Evolutionary conservation across 148 eudicot genomes (phyloP).

Genomic region (Diospyros lotus): DNA sequence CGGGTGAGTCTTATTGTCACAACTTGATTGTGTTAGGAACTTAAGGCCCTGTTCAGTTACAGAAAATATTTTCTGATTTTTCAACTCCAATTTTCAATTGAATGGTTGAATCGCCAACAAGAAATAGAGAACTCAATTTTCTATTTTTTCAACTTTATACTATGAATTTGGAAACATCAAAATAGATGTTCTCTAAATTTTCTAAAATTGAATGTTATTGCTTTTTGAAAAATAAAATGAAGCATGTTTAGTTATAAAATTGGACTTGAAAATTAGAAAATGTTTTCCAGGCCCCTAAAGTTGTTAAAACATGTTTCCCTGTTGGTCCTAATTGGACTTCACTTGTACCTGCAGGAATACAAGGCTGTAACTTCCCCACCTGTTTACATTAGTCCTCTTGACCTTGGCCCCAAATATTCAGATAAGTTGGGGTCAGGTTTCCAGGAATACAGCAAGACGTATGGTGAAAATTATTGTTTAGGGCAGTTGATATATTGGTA

Average conservation of each 20-base stretch:
- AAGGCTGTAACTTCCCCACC: slow-evolving; percentile 71
- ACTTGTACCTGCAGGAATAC: slow-evolving; percentile 60
- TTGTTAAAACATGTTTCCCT: not conserved
- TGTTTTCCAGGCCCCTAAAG: not conserved
- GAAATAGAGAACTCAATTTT: too few relatives aligned
- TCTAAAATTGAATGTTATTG: too few relatives aligned
- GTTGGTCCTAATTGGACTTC: not conserved
- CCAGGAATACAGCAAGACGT: slow-evolving; percentile 81
- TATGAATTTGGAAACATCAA: too few relatives aligned
- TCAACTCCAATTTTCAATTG: too few relatives aligned
- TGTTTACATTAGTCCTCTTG: slow-evolving; percentile 89
- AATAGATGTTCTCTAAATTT: too few relatives aligned
- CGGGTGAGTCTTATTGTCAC: slow-evolving; percentile 43
- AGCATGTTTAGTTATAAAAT: too few relatives aligned
- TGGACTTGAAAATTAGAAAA: too few relatives aligned
- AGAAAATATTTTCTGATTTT: too few relatives aligned
- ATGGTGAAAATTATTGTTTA: slow-evolving; percentile 85
- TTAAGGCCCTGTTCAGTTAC: too few relatives aligned
- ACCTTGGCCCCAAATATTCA: slow-evolving; percentile 88
- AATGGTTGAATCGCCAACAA: too few relatives aligned
- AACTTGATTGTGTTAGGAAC: not conserved
- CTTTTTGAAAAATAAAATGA: too few relatives aligned
- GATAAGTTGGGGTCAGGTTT: slow-evolving; percentile 66
- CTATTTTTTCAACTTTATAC: too few relatives aligned
- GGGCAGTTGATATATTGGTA: slow-evolving; percentile 95